Conservation (phyloP, 2,329 filamentous ascomycete genomes). For the Myrmaecium sp. region DNA sequence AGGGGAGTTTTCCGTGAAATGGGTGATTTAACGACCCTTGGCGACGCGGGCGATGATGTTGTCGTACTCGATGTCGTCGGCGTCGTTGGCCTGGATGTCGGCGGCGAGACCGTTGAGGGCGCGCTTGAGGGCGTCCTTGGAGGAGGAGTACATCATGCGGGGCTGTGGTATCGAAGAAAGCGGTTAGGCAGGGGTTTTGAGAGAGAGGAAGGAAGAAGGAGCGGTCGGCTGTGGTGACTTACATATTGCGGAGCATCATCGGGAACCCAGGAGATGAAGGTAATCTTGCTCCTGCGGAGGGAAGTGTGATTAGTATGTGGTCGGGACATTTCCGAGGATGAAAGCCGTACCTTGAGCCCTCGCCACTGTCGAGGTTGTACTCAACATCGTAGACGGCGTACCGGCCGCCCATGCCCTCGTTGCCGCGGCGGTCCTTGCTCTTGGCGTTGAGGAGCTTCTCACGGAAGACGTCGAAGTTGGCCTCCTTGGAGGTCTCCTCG, state of each 20-base stretch:
- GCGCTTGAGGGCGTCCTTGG: constrained; percentile 73
- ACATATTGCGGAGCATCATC: constrained; percentile 69
- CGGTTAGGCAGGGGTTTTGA: constrained; percentile 1
- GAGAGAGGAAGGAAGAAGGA: neutral
- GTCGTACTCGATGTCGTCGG: constrained; percentile 65
- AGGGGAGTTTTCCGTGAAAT: constrained; percentile 1
- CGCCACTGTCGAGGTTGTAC: constrained; percentile 54
- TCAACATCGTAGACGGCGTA: constrained; percentile 78
- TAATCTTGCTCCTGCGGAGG: constrained; percentile 49
- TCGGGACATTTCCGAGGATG: neutral
- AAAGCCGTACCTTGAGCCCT: constrained; percentile 44
- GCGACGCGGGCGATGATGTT: constrained; percentile 40
- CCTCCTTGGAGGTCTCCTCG: constrained; percentile 51
- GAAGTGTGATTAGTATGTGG: too few species aligned
- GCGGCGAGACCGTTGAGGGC: constrained; percentile 56
- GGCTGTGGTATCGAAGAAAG: constrained; percentile 31
- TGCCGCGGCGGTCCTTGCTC: constrained; percentile 49
- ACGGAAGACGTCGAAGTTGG: constrained; percentile 57
- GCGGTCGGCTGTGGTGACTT: constrained; percentile 22
- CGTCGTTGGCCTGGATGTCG: constrained; percentile 73
- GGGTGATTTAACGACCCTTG: constrained; percentile 30
- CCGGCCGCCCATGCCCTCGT: constrained; percentile 45
- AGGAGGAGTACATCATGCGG: constrained; percentile 83
- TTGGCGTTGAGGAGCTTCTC: constrained; percentile 59
- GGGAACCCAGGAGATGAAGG: constrained; percentile 64